A percentile compares a stretch with the other conserved stretches of the same genome.
Evolutionary conservation across 78 protist genomes (phyloP).

Genomic region (Guillardia theta): DNA sequence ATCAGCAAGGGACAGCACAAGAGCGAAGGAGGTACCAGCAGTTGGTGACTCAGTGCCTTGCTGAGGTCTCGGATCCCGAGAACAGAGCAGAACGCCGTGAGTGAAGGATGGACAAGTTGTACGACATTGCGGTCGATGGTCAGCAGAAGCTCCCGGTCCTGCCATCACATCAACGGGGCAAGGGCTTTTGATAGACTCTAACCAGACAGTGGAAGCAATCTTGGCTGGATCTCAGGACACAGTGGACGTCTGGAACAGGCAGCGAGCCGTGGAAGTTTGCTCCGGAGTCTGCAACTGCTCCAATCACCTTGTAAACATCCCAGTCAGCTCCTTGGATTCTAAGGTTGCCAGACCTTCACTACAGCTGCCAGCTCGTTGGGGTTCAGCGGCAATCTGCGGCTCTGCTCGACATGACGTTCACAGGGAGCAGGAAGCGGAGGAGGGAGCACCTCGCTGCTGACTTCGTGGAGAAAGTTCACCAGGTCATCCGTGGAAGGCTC

Average conservation of each 20-base stretch:
- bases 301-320: too few relatives aligned
- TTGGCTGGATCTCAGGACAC: not conserved
- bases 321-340: not conserved
- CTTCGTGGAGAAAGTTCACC: not conserved
- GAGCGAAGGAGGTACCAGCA: too few relatives aligned
- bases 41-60: too few relatives aligned
- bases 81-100: too few relatives aligned
- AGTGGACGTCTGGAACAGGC: not conserved
- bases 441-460: not conserved
- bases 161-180: not conserved
- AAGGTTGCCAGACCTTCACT: not conserved
- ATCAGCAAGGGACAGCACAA: too few relatives aligned
- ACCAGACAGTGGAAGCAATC: not conserved
- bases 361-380: constrained; percentile 24
- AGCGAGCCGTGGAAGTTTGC: too few relatives aligned
- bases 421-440: too few relatives aligned
- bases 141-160: too few relatives aligned
- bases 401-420: too few relatives aligned
- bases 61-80: too few relatives aligned
- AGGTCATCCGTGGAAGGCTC: not conserved
- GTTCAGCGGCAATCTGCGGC: not conserved
- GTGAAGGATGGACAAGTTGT: too few relatives aligned
- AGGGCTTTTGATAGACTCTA: not conserved
- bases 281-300: not conserved
- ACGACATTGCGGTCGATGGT: too few relatives aligned